phyloP scores from a whole-genome alignment of 345 rosid genomes.

The Cardiospermum halicacabum region DNA sequence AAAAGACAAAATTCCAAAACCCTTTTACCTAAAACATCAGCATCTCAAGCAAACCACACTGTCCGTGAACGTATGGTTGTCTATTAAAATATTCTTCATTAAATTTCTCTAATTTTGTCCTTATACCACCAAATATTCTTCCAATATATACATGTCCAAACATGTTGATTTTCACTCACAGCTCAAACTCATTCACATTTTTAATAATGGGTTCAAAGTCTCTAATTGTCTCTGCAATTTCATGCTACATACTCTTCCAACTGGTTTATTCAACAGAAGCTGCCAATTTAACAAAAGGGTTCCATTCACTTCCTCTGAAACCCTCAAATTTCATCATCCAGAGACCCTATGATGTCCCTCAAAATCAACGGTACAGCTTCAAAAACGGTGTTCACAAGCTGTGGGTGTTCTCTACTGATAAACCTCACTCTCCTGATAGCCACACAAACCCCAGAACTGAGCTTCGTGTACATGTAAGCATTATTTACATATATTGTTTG shows the following conservation, averaged over 20 bases:
- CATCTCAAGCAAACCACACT: no score
- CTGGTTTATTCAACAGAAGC: background rate
- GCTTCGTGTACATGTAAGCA: constrained; percentile 21
- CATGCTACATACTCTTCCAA: background rate
- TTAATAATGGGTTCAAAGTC: background rate
- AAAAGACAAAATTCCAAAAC: no score
- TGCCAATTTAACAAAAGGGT: background rate
- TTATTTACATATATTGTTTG: no score
- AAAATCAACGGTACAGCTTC: constrained; percentile 5
- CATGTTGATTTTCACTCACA: no score
- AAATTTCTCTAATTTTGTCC: no score
- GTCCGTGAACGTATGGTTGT: no score
- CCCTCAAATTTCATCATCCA: background rate
- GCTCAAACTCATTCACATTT: no score
- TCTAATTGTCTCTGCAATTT: background rate
- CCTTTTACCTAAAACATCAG: no score
- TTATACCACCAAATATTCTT: no score
- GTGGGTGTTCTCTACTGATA: constrained; percentile 25
- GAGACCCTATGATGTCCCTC: background rate
- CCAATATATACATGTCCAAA: no score
- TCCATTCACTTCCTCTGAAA: background rate
- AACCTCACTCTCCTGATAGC: constrained; percentile 22
- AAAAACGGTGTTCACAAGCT: constrained; percentile 3
- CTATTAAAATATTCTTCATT: no score
- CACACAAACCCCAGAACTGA: constrained; percentile 20